Conservation (phyloP, 768 basidiomycete species). For the Boletus patriciae region DNA sequence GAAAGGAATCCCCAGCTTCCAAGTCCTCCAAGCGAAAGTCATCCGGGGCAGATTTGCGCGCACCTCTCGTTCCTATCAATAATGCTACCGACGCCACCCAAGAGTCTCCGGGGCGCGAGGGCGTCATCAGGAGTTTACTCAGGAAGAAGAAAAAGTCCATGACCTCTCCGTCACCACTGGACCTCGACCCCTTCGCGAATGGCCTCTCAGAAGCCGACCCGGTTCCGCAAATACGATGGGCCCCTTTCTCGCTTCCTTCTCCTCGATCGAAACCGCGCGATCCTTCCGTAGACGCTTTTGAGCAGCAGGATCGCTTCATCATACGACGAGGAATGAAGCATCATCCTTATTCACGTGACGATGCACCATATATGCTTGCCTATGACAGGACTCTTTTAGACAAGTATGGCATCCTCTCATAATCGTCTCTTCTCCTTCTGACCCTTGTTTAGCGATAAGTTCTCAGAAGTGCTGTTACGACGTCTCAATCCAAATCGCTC, state of each 20-base stretch:
- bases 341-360: constrained; percentile 51
- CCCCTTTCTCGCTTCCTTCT: background rate
- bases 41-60: constrained; percentile 13
- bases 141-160: constrained; percentile 28
- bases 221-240: background rate
- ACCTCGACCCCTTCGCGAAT: constrained; percentile 10
- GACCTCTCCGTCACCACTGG: background rate
- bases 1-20: constrained; percentile 15
- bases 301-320: constrained; percentile 25
- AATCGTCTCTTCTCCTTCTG: constrained; percentile 8
- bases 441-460: constrained; percentile 52
- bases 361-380: constrained; percentile 65
- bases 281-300: constrained; percentile 22
- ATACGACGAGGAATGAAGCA: constrained; percentile 43
- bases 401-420: constrained; percentile 44
- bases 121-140: constrained; percentile 16
- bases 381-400: constrained; percentile 58
- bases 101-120: constrained; percentile 23
- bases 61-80: constrained; percentile 11
- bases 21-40: constrained; percentile 11
- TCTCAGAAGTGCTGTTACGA: constrained; percentile 51
- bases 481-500: constrained; percentile 53
- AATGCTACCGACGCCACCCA: background rate
- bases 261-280: constrained; percentile 3
- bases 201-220: constrained; percentile 5